These are phyloP conservation scores for Tricladium varicosporioides DNA, from an alignment of 2,329 filamentous ascomycete genomes.

Conservation along the genomic window DNA sequence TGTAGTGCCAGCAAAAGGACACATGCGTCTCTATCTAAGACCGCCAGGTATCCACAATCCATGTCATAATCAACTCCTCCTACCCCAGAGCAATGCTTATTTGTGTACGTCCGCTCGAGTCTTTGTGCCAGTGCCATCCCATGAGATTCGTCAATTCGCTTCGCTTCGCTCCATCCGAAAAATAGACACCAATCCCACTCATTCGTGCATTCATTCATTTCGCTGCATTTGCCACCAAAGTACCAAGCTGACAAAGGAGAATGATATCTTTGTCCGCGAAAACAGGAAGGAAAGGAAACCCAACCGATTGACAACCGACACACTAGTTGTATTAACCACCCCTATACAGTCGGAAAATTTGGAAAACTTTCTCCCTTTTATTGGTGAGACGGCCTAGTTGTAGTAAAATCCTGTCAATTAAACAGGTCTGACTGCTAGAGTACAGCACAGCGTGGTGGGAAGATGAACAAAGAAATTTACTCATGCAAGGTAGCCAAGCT, in stretches of 20 bases:
- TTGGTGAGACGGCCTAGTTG: background rate
- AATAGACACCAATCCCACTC: background rate
- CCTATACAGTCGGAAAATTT: slow-evolving; percentile 18
- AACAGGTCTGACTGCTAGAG: slow-evolving; percentile 1
- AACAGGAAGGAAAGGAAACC: background rate
- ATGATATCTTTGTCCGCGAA: slow-evolving; percentile 3
- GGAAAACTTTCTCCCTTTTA: slow-evolving; percentile 5
- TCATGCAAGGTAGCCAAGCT: slow-evolving; percentile 91
- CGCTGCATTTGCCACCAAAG: slow-evolving; percentile 9
- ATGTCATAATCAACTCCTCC: slow-evolving; percentile 17
- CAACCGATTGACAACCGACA: background rate
- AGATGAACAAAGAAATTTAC: slow-evolving; percentile 8
- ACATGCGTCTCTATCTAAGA: background rate
- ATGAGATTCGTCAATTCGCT: background rate
- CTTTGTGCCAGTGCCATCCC: background rate
- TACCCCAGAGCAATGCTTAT: slow-evolving; percentile 26
- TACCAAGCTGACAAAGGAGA: slow-evolving; percentile 4
- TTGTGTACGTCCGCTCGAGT: background rate
- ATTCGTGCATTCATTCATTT: background rate
- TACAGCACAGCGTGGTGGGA: slow-evolving; percentile 4
- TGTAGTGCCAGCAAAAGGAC: background rate
- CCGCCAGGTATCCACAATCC: background rate
- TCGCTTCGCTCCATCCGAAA: background rate
- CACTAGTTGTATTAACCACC: slow-evolving; percentile 13
- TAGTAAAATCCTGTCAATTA: too few relatives aligned